These are phyloP conservation scores for Candida xiaguanensis DNA, from an alignment of 805 yeast species.

Conservation along the genomic window DNA sequence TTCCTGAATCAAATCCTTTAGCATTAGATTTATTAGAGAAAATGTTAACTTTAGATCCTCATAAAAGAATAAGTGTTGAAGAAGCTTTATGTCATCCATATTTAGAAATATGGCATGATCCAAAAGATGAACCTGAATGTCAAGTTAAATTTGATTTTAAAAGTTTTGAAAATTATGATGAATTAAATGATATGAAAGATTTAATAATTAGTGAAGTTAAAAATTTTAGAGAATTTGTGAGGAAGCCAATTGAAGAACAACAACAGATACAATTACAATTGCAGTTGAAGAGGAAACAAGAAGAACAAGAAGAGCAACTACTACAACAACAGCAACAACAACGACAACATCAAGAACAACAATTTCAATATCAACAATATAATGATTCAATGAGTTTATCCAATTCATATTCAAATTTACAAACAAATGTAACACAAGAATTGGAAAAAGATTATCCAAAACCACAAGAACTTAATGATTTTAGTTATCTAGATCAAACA, in stretches of 20 bases:
- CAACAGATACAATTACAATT: slow-evolving; percentile 37
- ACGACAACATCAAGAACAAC: slow-evolving; percentile 7
- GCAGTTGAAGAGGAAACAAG: slow-evolving; percentile 27
- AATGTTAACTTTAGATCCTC: slow-evolving; percentile 90
- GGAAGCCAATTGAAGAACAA: slow-evolving; percentile 64
- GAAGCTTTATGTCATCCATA: slow-evolving; percentile 92
- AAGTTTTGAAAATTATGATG: slow-evolving; percentile 80
- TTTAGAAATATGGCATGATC: slow-evolving; percentile 90
- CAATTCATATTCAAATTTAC: slow-evolving; percentile 8
- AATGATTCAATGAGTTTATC: slow-evolving; percentile 6
- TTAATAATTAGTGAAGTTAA: slow-evolving; percentile 80
- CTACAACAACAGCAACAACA: slow-evolving; percentile 16
- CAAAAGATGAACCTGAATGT: slow-evolving; percentile 86
- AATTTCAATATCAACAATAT: slow-evolving; percentile 9
- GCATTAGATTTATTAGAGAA: slow-evolving; percentile 78
- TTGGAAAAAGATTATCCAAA: slow-evolving; percentile 23
- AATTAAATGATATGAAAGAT: slow-evolving; percentile 66
- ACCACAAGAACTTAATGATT: slow-evolving; percentile 43
- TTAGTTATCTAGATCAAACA: slow-evolving; percentile 18
- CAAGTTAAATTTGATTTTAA: slow-evolving; percentile 75
- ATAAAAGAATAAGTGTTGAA: slow-evolving; percentile 82
- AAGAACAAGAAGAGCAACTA: slow-evolving; percentile 20
- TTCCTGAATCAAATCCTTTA: slow-evolving; percentile 81
- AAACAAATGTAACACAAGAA: slow-evolving; percentile 13
- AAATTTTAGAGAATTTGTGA: slow-evolving; percentile 73